Conservation (phyloP, 768 basidiomycete genomes). For the Termitomyces sp. region DNA sequence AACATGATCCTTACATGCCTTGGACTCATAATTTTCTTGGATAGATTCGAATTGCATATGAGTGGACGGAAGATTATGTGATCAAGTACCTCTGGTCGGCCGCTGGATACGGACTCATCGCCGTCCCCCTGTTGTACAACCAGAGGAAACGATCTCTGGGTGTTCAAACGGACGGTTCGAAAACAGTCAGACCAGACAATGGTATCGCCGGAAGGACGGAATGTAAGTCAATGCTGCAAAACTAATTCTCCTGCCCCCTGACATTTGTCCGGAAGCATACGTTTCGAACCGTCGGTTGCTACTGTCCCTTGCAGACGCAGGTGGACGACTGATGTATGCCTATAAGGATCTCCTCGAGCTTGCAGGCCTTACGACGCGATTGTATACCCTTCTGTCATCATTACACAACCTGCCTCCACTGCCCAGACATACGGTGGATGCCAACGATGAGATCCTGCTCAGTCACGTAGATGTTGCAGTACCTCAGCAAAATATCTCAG, state of each 20-base stretch:
- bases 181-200: conserved; percentile 23
- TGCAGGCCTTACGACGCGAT: conserved; percentile 87
- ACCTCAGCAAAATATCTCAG: conserved; percentile 27
- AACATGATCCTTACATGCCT: neutral
- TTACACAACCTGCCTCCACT: conserved; percentile 67
- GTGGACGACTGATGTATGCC: conserved; percentile 93
- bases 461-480: conserved; percentile 68
- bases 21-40: neutral
- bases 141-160: conserved; percentile 38
- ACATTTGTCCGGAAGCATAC: conserved; percentile 44
- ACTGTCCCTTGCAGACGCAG: conserved; percentile 93
- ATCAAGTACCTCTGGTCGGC: conserved; percentile 97
- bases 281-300: conserved; percentile 90
- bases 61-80: conserved; percentile 95
- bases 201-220: conserved; percentile 44
- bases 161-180: conserved; percentile 9
- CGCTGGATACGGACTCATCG: conserved; percentile 86
- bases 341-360: conserved; percentile 94
- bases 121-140: conserved; percentile 81
- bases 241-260: neutral
- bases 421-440: conserved; percentile 30
- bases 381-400: conserved; percentile 85
- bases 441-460: conserved; percentile 51
- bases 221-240: conserved; percentile 23
- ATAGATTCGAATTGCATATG: conserved; percentile 85